Evolutionary conservation across 345 rosid genomes (phyloP).

Genomic region (Pistacia integerrima): DNA sequence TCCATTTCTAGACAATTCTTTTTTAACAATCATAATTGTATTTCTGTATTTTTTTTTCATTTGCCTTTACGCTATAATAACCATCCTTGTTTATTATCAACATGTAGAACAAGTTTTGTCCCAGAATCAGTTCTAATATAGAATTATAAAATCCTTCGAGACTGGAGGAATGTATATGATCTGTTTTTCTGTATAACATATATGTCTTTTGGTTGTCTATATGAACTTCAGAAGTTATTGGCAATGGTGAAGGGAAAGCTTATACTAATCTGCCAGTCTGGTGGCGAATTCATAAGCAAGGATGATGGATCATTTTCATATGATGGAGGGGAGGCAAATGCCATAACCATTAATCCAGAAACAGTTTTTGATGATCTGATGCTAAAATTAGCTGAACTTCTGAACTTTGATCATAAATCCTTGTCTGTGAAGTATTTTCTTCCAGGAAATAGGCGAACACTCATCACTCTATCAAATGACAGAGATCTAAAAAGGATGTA

Average conservation of each 20-base stretch:
- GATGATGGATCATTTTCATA: conserved; percentile 73
- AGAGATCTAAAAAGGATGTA: conserved; percentile 82
- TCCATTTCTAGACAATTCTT: not conserved
- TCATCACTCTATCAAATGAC: conserved; percentile 69
- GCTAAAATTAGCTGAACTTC: conserved; percentile 69
- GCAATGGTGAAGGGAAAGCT: conserved; percentile 84
- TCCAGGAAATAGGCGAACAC: conserved; percentile 73
- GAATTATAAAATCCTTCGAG: not conserved
- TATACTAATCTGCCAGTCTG: conserved; percentile 80
- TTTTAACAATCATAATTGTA: not conserved
- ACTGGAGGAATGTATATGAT: not conserved
- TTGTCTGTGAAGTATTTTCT: conserved; percentile 86
- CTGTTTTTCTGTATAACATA: not conserved
- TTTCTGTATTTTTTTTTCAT: not conserved
- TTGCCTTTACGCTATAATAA: not conserved
- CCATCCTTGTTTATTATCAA: not conserved
- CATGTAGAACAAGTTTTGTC: not conserved
- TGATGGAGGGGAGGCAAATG: conserved; percentile 85
- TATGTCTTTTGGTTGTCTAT: conserved; percentile 14
- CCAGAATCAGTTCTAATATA: not conserved
- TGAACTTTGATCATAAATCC: conserved; percentile 61
- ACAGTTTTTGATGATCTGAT: conserved; percentile 70
- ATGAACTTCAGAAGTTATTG: conserved; percentile 26
- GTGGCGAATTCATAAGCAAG: conserved; percentile 68
- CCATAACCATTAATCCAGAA: conserved; percentile 66